Evolutionary conservation across 371 early-diverging fungal species (phyloP).

Genomic region (Blakeslea trispora): DNA sequence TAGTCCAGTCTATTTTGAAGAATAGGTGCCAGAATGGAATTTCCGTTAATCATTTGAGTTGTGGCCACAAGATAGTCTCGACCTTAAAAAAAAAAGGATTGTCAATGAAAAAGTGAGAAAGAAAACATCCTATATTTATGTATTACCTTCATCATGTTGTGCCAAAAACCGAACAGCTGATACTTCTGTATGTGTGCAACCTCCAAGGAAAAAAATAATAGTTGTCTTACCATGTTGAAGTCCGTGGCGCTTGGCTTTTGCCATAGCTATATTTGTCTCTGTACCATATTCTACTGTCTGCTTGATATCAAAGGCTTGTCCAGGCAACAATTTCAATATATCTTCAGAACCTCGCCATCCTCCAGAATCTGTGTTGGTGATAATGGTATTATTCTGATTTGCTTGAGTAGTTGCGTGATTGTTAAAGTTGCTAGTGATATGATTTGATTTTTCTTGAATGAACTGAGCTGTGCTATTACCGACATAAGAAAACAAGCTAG

Average conservation of each 20-base stretch:
- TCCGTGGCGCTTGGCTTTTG: constrained; percentile 57
- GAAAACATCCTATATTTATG: background rate
- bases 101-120: too few species aligned
- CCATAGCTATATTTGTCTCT: constrained; percentile 51
- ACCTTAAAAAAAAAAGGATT: too few species aligned
- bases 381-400: background rate
- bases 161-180: constrained; percentile 85
- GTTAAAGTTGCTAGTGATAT: background rate
- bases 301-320: constrained; percentile 75
- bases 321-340: constrained; percentile 73
- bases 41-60: constrained; percentile 86
- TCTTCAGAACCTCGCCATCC: constrained; percentile 92
- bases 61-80: constrained; percentile 87
- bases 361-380: constrained; percentile 19
- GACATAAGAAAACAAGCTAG: background rate
- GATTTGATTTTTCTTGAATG: constrained; percentile 13
- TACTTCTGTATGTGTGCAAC: constrained; percentile 93
- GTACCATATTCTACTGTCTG: constrained; percentile 66
- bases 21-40: constrained; percentile 65
- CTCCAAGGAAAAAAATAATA: constrained; percentile 92
- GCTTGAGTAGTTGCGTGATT: too few species aligned
- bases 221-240: constrained; percentile 70
- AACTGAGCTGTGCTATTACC: constrained; percentile 24
- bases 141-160: constrained; percentile 71
- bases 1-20: constrained; percentile 31